Evolutionary conservation across 192 early-diverging fungal species (phyloP), one percentile per base, ranked within the genome.

Genomic region (Coemansia sp.): DNA sequence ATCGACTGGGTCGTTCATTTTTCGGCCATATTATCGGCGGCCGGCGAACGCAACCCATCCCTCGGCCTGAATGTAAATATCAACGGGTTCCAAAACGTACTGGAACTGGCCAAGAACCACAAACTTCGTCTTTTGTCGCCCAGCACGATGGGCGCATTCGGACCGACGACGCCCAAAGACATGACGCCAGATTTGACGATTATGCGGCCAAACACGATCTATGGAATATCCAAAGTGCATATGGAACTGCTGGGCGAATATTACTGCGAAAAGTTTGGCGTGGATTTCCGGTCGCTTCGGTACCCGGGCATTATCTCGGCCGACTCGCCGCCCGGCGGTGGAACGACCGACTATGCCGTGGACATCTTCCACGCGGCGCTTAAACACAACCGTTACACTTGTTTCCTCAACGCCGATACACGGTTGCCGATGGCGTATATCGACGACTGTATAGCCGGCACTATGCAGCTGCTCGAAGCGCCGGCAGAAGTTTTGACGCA

Each of bases 1-100:
- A 85, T 88, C 71, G 85, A 84, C 71, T 87, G 85, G 87, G 59
- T 88, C 15, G 83, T 88, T n/a, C 85, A 88, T 49, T 85, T 85
- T 66, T 86, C 84, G n/a, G 87, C 87, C 25, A 60, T 88, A 22
- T 76, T 88, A 17, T 85, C 83, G n/a, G 87, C 87, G 8, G 87
- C 86, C 6, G 87, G 84, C n/a, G 87, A 88, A 56, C 82, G 83
- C 65, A 84, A 87, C 51, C 83, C 83, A 1, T 72, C 83, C 5
- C 66, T 81, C 36, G 87, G 84, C 2, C 72, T 88, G 21, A 79
- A 72, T 20, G 83, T 88, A 65, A 88, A 88, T 68, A 85, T 88
- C 63, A 79, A 61, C 62, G 87, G 87, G n/a, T 85, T 88, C 71
- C 84, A 85, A 59, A 88, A 88, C 66, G 75, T 86, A 31, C 74